phyloP scores from a whole-genome alignment of 805 yeast species.

The Ogataea populi-albae region DNA sequence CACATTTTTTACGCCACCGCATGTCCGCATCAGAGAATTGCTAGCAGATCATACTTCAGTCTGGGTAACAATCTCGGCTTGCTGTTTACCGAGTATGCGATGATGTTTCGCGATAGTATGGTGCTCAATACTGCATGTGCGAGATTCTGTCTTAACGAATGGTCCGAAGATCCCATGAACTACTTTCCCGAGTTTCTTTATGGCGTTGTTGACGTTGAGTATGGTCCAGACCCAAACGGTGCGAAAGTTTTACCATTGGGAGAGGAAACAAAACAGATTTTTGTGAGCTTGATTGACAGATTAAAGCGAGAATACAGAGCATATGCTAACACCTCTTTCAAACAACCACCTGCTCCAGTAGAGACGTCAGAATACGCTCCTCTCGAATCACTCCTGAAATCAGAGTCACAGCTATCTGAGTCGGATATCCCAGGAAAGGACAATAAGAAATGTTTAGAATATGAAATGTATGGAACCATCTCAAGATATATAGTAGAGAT shows the following conservation, averaged over 20 bases:
- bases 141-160: slow-evolving; percentile 22
- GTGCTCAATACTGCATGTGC: slow-evolving; percentile 21
- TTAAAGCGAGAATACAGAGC: slow-evolving; percentile 24
- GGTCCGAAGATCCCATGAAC: slow-evolving; percentile 15
- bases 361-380: slow-evolving; percentile 15
- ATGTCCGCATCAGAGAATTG: slow-evolving; percentile 16
- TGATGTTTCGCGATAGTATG: slow-evolving; percentile 8
- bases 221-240: slow-evolving; percentile 6
- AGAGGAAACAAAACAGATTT: slow-evolving; percentile 6
- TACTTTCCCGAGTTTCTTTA: slow-evolving; percentile 25
- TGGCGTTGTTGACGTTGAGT: slow-evolving; percentile 18
- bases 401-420: slow-evolving; percentile 3
- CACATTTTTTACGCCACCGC: slow-evolving; percentile 23
- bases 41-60: slow-evolving; percentile 18
- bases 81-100: slow-evolving; percentile 17
- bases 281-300: slow-evolving; percentile 15
- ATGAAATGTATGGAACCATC: slow-evolving; percentile 24
- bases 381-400: slow-evolving; percentile 12
- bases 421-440: background rate
- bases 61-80: slow-evolving; percentile 20
- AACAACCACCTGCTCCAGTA: slow-evolving; percentile 3
- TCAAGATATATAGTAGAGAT: slow-evolving; percentile 21
- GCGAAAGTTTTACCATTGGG: slow-evolving; percentile 11
- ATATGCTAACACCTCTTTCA: slow-evolving; percentile 12
- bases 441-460: slow-evolving; percentile 12